Evolutionary conservation across 768 basidiomycete species (phyloP).

Genomic region (Suillus spraguei): DNA sequence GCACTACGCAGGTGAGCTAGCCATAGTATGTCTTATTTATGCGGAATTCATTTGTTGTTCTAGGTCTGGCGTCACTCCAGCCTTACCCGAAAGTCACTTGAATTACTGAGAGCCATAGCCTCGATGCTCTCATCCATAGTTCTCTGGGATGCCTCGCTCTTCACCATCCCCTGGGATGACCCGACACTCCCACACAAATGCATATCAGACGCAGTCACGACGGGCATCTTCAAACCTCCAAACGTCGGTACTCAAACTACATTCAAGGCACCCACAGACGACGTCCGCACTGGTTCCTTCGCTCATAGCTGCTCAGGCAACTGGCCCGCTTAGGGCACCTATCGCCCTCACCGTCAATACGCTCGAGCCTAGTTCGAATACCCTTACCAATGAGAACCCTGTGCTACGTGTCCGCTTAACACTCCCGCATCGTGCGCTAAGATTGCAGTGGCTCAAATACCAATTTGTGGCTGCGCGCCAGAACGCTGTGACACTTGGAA

Average conservation of each 20-base stretch:
- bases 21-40: too few relatives aligned
- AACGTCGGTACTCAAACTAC: constrained; percentile 82
- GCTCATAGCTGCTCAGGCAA: constrained; percentile 66
- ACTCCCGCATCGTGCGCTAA: constrained; percentile 71
- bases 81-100: too few relatives aligned
- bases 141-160: constrained; percentile 97
- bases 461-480: constrained; percentile 92
- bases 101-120: too few relatives aligned
- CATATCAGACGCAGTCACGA: constrained; percentile 83
- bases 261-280: constrained; percentile 83
- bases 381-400: background rate
- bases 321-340: constrained; percentile 49
- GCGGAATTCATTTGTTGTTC: too few relatives aligned
- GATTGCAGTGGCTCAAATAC: constrained; percentile 86
- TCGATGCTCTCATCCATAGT: constrained; percentile 83
- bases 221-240: constrained; percentile 81
- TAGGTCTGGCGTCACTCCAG: too few relatives aligned
- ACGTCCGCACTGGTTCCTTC: constrained; percentile 71
- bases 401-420: constrained; percentile 48
- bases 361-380: constrained; percentile 28
- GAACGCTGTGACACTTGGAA: constrained; percentile 84
- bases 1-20: too few relatives aligned
- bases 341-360: constrained; percentile 43
- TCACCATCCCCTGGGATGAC: constrained; percentile 81
- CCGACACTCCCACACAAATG: constrained; percentile 61